Evolutionary conservation across 768 basidiomycete species (phyloP).

Genomic region (Harrya chromipes): DNA sequence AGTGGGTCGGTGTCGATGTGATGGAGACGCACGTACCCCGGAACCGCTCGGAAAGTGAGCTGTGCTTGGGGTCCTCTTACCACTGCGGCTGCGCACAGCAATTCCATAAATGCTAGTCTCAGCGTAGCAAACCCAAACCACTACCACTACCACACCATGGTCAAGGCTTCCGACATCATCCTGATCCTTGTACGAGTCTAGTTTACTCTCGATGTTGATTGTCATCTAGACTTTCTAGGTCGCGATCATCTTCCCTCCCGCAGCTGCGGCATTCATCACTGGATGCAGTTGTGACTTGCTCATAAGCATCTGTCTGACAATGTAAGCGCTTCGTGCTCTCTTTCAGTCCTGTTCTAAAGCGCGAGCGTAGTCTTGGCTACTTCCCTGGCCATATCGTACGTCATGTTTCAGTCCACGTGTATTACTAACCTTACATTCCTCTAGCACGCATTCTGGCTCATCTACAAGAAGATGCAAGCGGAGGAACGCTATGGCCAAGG

Average conservation of each 20-base stretch:
- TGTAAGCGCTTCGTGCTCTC: conserved; percentile 43
- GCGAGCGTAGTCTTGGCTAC: conserved; percentile 60
- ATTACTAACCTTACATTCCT: neutral
- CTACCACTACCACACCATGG: conserved; percentile 29
- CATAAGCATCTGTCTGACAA: conserved; percentile 77
- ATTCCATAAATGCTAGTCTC: neutral
- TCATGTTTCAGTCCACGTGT: neutral
- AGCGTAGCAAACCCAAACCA: neutral
- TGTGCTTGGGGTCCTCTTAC: conserved; percentile 19
- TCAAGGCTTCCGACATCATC: conserved; percentile 67
- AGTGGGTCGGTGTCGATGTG: conserved; percentile 5
- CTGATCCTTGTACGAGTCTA: conserved; percentile 68
- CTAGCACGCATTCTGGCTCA: conserved; percentile 85
- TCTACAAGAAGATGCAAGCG: conserved; percentile 87
- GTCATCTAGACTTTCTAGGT: conserved; percentile 41
- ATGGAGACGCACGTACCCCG: conserved; percentile 9
- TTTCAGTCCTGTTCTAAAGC: conserved; percentile 1
- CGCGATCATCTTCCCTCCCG: conserved; percentile 79
- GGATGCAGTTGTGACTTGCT: conserved; percentile 86
- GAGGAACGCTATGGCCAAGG: conserved; percentile 78
- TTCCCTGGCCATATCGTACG: conserved; percentile 59
- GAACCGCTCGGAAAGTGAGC: conserved; percentile 4
- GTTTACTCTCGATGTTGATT: neutral
- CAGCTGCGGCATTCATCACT: conserved; percentile 70
- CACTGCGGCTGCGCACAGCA: conserved; percentile 15